Evolutionary conservation across 805 yeast species (phyloP), one percentile per base, ranked within the genome.

Genomic region (Metschnikowia matae): DNA sequence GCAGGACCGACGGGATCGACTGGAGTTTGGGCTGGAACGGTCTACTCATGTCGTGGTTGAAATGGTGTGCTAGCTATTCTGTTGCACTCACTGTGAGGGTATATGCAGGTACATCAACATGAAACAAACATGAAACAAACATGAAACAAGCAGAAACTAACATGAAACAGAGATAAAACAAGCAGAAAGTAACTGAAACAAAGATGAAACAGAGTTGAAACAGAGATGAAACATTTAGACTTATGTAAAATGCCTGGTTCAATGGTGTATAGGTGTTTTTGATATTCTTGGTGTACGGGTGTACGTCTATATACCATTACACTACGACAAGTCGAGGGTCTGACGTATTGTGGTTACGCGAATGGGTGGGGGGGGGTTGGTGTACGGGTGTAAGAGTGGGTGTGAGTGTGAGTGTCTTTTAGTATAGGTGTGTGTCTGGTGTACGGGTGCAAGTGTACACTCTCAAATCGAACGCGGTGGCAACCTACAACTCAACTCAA

Each of bases 1-100:
- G 45, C 40, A 37, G 47, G 3, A 48, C 50, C 35, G 55, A 50
- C 20, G 55, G 55, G 15, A 55, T 55, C 29, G 53, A 36, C 38
- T 46, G 47, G 44, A 50, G 54, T 29, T 51, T 53, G 40, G 54
- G 54, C 46, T 45, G 51, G 43, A 46, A 54, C 33, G 50, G 49
- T 34, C 45, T 38, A 43, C 31, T 45, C 44, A 38, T 45, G n/a
- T 15, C 23, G 45, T 32, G 38, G 13, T 11, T 20, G 38, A n/a
- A n/a, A 8, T 32, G 21, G 21, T 13, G 31, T 20, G 29, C 14
- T 14, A n/a, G 31, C n/a, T 18, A 13, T 13, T 18, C n/a, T 34
- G 44, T 34, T 21, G 15, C 40, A 38, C 26, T 18, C 17, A 20
- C 14, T n/a, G 32, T 18, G 31, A 3, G 31, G 31, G 13, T 2